Evolutionary conservation across 176 grass and related monocot species (phyloP).

Genomic region (Phoenix dactylifera): DNA sequence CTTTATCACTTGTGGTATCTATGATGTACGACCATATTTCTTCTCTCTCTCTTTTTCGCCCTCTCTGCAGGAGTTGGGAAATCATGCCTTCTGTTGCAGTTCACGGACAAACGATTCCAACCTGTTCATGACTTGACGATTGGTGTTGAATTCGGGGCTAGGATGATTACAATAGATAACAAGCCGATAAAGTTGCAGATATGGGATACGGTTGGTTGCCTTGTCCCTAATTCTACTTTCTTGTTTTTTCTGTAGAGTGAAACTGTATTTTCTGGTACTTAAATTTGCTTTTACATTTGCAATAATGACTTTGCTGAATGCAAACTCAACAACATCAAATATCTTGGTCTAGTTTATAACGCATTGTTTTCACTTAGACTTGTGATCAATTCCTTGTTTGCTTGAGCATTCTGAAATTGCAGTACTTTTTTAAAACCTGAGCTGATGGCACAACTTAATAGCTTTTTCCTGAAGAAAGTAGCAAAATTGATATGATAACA

Average conservation of each 20-base stretch:
- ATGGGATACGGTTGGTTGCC: slow-evolving; percentile 43
- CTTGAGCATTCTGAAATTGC: background rate
- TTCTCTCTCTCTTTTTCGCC: background rate
- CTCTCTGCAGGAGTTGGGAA: slow-evolving; percentile 36
- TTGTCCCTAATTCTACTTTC: background rate
- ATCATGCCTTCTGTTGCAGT: slow-evolving; percentile 53
- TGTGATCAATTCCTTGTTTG: background rate
- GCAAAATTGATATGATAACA: too few species aligned
- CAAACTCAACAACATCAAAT: too few species aligned
- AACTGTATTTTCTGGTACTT: too few species aligned
- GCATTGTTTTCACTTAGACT: background rate
- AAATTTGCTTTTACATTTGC: too few species aligned
- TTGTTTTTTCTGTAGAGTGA: slow-evolving; percentile 4
- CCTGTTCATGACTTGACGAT: slow-evolving; percentile 56
- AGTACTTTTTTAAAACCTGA: too few species aligned
- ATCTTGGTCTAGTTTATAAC: too few species aligned
- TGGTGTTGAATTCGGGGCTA: slow-evolving; percentile 43
- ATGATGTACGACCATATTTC: background rate
- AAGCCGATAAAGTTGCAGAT: slow-evolving; percentile 57
- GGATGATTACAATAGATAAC: slow-evolving; percentile 42
- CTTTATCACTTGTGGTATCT: background rate
- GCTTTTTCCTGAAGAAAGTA: too few species aligned
- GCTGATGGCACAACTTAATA: too few species aligned
- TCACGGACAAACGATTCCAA: slow-evolving; percentile 51
- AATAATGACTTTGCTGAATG: too few species aligned